A percentile compares a stretch with the other conserved stretches of the same genome.
Evolutionary conservation across 2,329 filamentous ascomycete genomes (phyloP).

Genomic region (Chrysoporthe deuterocubensis): DNA sequence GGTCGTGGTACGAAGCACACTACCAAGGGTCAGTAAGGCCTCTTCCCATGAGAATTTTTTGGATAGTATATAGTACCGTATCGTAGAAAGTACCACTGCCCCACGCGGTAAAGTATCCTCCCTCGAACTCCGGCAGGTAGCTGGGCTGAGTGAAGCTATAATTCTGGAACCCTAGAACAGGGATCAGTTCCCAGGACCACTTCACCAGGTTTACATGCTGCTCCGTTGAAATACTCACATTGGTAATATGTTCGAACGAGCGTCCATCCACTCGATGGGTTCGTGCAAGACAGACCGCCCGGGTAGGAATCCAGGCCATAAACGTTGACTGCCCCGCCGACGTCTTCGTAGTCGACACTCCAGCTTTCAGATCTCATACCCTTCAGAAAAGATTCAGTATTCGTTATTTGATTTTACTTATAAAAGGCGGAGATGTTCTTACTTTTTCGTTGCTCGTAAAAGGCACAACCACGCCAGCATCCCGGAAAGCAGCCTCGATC

Average conservation of each 20-base stretch:
- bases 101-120: constrained; percentile 59
- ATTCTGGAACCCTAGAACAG: constrained; percentile 48
- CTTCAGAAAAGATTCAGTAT: neutral
- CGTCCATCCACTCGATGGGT: constrained; percentile 52
- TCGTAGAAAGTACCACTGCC: constrained; percentile 55
- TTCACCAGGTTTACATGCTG: too few species aligned
- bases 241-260: constrained; percentile 58
- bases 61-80: constrained; percentile 31
- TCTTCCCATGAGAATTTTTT: too few species aligned
- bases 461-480: constrained; percentile 53
- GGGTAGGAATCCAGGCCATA: constrained; percentile 54
- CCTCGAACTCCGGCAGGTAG: constrained; percentile 58
- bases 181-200: neutral
- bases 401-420: neutral
- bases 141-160: constrained; percentile 58
- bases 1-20: constrained; percentile 49
- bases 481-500: constrained; percentile 48
- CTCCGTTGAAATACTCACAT: constrained; percentile 37
- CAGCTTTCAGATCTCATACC: constrained; percentile 52
- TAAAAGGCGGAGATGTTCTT: neutral
- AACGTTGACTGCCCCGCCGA: constrained; percentile 57
- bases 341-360: constrained; percentile 59
- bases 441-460: constrained; percentile 53
- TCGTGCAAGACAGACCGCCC: constrained; percentile 53
- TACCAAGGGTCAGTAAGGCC: constrained; percentile 2